Evolutionary conservation across 1,284 basidiomycete genomes (phyloP).

Genomic region (Rhodotorula sp.): DNA sequence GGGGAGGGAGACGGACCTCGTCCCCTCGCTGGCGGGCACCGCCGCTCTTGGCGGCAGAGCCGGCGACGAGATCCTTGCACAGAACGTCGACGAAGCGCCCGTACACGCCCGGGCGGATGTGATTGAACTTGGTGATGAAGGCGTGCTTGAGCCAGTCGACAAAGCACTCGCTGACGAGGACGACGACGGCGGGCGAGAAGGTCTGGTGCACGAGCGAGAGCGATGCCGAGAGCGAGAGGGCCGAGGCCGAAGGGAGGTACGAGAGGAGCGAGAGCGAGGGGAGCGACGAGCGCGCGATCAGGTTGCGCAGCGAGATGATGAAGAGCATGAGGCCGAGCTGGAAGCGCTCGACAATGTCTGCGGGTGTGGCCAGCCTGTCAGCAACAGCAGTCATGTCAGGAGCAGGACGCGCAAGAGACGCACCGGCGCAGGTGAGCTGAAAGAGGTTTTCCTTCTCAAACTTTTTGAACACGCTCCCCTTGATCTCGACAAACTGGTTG

Average conservation of each 20-base stretch:
- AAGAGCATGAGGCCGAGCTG: conserved; percentile 87
- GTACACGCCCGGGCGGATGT: conserved; percentile 85
- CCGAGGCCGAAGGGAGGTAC: conserved; percentile 59
- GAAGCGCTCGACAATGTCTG: conserved; percentile 98
- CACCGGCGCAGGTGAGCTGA: conserved; percentile 94
- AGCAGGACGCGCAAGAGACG: conserved; percentile 34
- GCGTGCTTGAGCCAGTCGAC: conserved; percentile 99
- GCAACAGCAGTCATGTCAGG: background rate
- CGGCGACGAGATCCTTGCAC: conserved; percentile 83
- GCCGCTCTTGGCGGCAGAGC: conserved; percentile 56
- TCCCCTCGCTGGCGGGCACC: conserved; percentile 60
- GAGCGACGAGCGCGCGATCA: conserved; percentile 65
- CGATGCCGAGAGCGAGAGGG: conserved; percentile 41
- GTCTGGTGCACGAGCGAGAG: conserved; percentile 72
- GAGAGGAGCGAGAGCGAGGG: conserved; percentile 66
- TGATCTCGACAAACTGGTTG: conserved; percentile 99
- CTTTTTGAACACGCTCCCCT: conserved; percentile 98
- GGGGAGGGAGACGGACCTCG: conserved; percentile 7
- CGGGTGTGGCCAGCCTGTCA: too few relatives aligned
- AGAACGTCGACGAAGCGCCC: conserved; percentile 95
- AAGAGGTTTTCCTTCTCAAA: conserved; percentile 99
- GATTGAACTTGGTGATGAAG: conserved; percentile 94
- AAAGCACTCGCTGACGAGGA: conserved; percentile 85
- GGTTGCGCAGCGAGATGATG: conserved; percentile 89
- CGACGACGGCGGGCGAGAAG: conserved; percentile 87